A percentile compares a stretch with the other conserved stretches of the same genome.
These are phyloP conservation scores for Malassezia globosa DNA, from an alignment of 1,284 basidiomycete species.

Conservation along the genomic window DNA sequence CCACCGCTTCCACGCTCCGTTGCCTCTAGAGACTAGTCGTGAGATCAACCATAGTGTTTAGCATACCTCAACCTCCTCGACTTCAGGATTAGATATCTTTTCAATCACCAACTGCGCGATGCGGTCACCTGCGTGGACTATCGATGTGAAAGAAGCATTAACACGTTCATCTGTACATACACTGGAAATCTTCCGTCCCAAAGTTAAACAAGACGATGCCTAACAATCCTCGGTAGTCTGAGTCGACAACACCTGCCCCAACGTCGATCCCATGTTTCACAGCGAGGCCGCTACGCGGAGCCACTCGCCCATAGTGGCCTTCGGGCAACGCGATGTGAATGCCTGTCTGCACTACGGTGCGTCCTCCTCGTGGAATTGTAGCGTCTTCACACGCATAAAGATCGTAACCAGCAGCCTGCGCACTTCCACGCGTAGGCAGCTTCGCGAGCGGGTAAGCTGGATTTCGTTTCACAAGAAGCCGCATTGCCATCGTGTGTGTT, in stretches of 20 bases:
- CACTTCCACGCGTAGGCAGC: slow-evolving; percentile 75
- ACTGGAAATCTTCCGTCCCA: slow-evolving; percentile 66
- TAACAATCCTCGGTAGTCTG: slow-evolving; percentile 83
- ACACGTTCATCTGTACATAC: no score
- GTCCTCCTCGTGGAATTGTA: slow-evolving; percentile 52
- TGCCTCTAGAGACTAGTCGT: slow-evolving; percentile 62
- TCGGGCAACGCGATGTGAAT: slow-evolving; percentile 80
- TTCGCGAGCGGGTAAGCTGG: slow-evolving; percentile 61
- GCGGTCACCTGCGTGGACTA: slow-evolving; percentile 81
- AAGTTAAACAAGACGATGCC: slow-evolving; percentile 93
- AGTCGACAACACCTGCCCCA: slow-evolving; percentile 90
- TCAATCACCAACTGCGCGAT: slow-evolving; percentile 90
- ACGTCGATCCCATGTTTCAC: slow-evolving; percentile 94
- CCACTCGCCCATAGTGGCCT: slow-evolving; percentile 89
- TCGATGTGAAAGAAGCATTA: neutral
- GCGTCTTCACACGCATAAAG: slow-evolving; percentile 61
- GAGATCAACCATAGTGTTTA: neutral
- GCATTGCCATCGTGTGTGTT: slow-evolving; percentile 19
- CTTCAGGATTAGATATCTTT: slow-evolving; percentile 70
- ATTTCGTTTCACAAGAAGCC: slow-evolving; percentile 71
- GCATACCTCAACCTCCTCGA: slow-evolving; percentile 67
- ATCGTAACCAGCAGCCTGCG: slow-evolving; percentile 82
- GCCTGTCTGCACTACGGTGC: slow-evolving; percentile 78
- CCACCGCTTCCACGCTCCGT: slow-evolving; percentile 76
- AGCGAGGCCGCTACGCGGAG: slow-evolving; percentile 83